Conservation (phyloP, 257 asterid species). For the Ballota nigra region DNA sequence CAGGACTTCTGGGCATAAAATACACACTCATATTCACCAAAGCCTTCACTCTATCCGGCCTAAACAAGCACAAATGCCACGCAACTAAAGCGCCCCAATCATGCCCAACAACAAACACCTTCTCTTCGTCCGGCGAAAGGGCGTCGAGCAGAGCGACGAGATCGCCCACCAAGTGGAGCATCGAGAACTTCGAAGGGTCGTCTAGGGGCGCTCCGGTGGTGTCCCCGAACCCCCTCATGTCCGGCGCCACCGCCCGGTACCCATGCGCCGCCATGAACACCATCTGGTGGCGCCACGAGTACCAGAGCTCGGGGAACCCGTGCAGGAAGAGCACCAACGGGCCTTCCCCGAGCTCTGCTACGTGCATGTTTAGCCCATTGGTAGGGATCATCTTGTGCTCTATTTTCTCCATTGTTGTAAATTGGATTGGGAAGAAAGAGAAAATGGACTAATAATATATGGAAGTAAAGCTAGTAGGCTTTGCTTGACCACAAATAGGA, state of each 20-base stretch:
- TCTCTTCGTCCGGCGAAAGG: constrained; percentile 37
- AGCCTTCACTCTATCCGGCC: constrained; percentile 68
- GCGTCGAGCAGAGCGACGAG: constrained; percentile 51
- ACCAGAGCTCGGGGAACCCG: constrained; percentile 92
- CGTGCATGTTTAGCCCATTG: constrained; percentile 66
- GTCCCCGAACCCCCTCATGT: constrained; percentile 75
- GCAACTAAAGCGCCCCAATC: constrained; percentile 80
- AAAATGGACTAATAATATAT: too few relatives aligned
- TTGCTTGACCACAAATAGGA: too few relatives aligned
- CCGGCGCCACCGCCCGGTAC: constrained; percentile 68
- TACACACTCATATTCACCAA: constrained; percentile 58
- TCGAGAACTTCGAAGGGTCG: constrained; percentile 55
- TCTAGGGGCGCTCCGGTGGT: constrained; percentile 62
- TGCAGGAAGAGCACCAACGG: constrained; percentile 74
- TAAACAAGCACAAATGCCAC: constrained; percentile 61
- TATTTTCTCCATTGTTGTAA: constrained; percentile 53
- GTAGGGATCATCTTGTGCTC: constrained; percentile 46
- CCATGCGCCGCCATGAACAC: constrained; percentile 63
- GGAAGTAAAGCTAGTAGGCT: too few relatives aligned
- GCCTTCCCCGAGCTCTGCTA: constrained; percentile 73
- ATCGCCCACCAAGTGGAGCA: constrained; percentile 67
- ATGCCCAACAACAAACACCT: constrained; percentile 83
- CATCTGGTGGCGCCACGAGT: constrained; percentile 92
- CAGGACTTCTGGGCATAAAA: constrained; percentile 43
- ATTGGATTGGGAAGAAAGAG: too few relatives aligned